These are phyloP conservation scores for Coccomyxa subellipsoidea DNA, from an alignment of 163 green algal genomes.

Conservation along the genomic window DNA sequence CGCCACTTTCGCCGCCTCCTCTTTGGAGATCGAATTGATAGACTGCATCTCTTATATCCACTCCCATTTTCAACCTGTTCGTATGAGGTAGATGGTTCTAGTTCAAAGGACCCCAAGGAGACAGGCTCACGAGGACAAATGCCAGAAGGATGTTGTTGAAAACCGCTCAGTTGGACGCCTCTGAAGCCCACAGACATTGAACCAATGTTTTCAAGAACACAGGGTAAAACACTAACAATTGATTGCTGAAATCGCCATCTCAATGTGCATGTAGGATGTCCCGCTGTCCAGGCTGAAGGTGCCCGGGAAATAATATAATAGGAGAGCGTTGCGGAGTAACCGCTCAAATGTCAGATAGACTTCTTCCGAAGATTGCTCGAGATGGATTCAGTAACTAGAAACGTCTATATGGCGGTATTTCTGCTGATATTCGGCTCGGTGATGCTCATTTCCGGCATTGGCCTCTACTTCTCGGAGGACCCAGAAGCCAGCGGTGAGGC, in stretches of 20 bases:
- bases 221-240: background rate
- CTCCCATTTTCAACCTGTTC: background rate
- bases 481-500: background rate
- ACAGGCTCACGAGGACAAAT: background rate
- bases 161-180: background rate
- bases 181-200: background rate
- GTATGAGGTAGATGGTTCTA: conserved; percentile 6
- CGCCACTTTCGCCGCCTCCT: background rate
- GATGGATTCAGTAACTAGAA: background rate
- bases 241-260: background rate
- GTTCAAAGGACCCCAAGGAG: background rate
- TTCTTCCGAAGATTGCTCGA: background rate
- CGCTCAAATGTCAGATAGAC: background rate
- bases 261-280: background rate
- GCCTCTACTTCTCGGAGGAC: background rate
- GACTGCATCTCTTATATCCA: background rate
- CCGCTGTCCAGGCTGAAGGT: background rate
- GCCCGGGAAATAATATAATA: background rate
- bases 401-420: background rate
- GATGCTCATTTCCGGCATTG: background rate
- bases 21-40: background rate
- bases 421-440: background rate
- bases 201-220: background rate
- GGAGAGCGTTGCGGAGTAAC: background rate
- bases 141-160: background rate